Base-by-base conservation (phyloP, 2,329 filamentous ascomycete genomes). In the Xylaria digitata region DNA sequence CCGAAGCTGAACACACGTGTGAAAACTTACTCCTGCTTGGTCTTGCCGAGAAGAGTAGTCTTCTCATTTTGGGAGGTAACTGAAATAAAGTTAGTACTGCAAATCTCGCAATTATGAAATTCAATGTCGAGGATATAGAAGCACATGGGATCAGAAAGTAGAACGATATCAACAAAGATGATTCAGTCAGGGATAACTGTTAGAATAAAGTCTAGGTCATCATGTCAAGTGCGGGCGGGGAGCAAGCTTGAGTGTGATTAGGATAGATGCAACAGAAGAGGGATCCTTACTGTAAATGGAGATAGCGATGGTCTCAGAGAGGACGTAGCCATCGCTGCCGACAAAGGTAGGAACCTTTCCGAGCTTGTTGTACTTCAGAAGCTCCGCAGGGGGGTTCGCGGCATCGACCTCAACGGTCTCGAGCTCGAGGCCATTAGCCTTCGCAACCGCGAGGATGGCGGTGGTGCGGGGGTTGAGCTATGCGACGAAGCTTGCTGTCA, bases 171-270 rank as follows among this genome's bases (percentile, higher is more conserved):
- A 94, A 97, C 94, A 97, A 81, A 84, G 84, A 82, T 79, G 63
- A 70, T 96, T 97, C 92, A 96, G 95, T 92, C 93, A 97, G 95
- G 95, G 93, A 97, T 97, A 97, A 97, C 93, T 96, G 91, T 90
- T 86, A 88, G 84, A 85, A 86, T 85, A 84, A 69, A 86, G 84
- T 91, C 90, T 86, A 83, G 74, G 88, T 95, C 93, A 92, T 93
- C 87, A 89, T 83, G 75, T 74, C 72, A 74, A 61, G 70, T 61
- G 61, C 58, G 57, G 49, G 26, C 58, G 57, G 49, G 23, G 48
- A 9, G 43, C 11, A 61, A 34, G 55, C 53, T 32, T 48, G 43
- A 74, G 70, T 30, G 42, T 59, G 64, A 50, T 54, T 63, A 40
- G 15, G 67, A 66, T 21, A 56, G 49, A 66, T 61, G 64, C 61